Conservation (phyloP, 345 rosid genomes). For the Rhodamnia argentea region DNA sequence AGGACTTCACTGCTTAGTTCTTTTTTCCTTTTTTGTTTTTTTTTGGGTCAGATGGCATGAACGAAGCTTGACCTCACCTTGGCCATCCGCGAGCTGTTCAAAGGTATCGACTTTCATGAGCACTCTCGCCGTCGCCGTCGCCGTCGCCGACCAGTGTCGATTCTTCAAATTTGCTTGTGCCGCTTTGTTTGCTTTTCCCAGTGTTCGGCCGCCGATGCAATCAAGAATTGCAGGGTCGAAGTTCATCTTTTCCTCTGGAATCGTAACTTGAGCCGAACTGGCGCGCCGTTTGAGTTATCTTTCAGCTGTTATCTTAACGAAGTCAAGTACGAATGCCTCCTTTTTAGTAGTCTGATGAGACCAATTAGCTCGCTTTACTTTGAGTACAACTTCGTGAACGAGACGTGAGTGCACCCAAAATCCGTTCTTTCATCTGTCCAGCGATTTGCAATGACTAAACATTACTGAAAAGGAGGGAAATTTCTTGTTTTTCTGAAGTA, state of each 20-base stretch:
- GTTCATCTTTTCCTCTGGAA: background rate
- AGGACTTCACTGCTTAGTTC: background rate
- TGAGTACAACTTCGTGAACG: background rate
- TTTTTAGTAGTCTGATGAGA: background rate
- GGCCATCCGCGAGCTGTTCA: background rate
- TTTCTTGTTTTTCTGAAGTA: background rate
- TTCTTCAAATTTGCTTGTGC: background rate
- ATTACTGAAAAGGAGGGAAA: background rate
- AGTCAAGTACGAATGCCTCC: background rate
- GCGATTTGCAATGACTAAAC: background rate
- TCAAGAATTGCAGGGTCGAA: background rate
- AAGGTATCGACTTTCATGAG: background rate
- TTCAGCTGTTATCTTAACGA: background rate
- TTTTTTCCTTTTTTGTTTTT: no score
- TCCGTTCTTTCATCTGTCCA: background rate
- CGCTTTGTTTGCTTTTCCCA: background rate
- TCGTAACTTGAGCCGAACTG: background rate
- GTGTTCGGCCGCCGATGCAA: background rate
- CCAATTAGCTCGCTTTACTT: background rate
- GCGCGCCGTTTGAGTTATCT: background rate
- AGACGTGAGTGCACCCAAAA: background rate
- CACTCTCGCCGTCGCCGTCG: background rate
- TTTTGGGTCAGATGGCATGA: background rate
- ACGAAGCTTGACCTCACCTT: background rate
- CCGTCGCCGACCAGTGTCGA: background rate